Evolutionary conservation across 108 stramenopile genomes (phyloP), one percentile per base, ranked within the genome.

Genomic region (Discostella pseudostelligera): DNA sequence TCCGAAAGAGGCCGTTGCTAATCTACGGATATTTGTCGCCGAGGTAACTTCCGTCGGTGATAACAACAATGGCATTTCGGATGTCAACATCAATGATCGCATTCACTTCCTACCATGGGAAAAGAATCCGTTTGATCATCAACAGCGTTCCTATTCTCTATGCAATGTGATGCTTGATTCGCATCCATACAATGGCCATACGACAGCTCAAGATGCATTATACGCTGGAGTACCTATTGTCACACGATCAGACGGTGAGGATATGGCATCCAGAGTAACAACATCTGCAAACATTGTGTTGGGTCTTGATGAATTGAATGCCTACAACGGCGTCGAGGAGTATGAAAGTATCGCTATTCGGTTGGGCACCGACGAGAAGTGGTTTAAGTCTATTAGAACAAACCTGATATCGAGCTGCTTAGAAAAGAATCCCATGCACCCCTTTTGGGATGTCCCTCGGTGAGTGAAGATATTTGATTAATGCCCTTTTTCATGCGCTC

Each of bases 121-220:
- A 74, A 63, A 70, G 43, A 92, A 87, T 67, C 91, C 88, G 0
- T 92, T 92, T 66, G 91, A 89, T 56, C 88, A 92, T 65, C 91
- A 92, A 71, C 66, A 45, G 37, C 84, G 88, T 21, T 84, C 85
- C 40, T 74, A 82, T 45, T 87, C 88, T 55, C 84, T 92, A 24
- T 92, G 91, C 69, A 87, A 89, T 66, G 82, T 76, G 13, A 89
- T 92, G 88, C 79, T 92, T 17, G 91, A 92, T 78, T 88, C 88
- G 13, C 64, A 79, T 55, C 91, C 91, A 1, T 92, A 92, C 76
- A 92, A 92, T 80, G 91, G 88, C 12, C 91, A 92, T 46, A 92
- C 91, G 11, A 87, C 87, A 13, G 87, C 91, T 3, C 88, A 89
- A 70, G 91, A 92, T 79, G 69, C 86, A 12, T 72, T 89, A 12